A percentile compares a stretch with the other conserved stretches of the same genome.
Evolutionary conservation across 441 rosid species (phyloP).

Genomic region (Hura crepitans): DNA sequence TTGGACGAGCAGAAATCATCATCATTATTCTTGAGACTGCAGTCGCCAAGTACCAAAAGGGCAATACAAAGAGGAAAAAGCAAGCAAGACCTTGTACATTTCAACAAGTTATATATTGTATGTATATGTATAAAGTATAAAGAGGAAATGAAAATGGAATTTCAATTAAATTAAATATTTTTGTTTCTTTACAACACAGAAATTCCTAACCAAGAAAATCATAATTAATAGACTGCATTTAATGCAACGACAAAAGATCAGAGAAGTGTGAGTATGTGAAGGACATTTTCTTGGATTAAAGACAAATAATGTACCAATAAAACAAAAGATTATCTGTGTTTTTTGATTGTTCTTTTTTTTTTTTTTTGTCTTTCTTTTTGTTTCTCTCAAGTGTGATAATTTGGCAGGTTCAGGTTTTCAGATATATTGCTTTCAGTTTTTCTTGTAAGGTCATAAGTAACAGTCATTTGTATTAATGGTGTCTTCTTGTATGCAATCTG

Average conservation of each 20-base stretch:
- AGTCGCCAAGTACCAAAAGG: slow-evolving; percentile 25
- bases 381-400: slow-evolving; percentile 16
- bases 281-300: slow-evolving; percentile 4
- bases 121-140: not conserved
- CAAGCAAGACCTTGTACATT: slow-evolving; percentile 1
- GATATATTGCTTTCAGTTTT: slow-evolving; percentile 31
- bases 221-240: slow-evolving; percentile 4
- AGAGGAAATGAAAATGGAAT: not conserved
- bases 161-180: not conserved
- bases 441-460: slow-evolving; percentile 26
- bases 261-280: not conserved
- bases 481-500: slow-evolving; percentile 34
- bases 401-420: slow-evolving; percentile 28
- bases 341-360: slow-evolving; percentile 8
- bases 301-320: not conserved
- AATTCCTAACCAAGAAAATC: not conserved
- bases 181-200: not conserved
- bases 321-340: slow-evolving; percentile 19
- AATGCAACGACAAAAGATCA: slow-evolving; percentile 12
- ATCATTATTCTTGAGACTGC: slow-evolving; percentile 33
- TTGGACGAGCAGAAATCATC: slow-evolving; percentile 23
- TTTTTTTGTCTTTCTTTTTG: slow-evolving; percentile 10
- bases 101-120: not conserved
- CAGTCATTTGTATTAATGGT: slow-evolving; percentile 37
- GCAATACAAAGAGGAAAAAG: not conserved